Evolutionary conservation across 1,284 basidiomycete species (phyloP), one percentile per base, ranked within the genome.

Genomic region (Leccinum subfulvum): DNA sequence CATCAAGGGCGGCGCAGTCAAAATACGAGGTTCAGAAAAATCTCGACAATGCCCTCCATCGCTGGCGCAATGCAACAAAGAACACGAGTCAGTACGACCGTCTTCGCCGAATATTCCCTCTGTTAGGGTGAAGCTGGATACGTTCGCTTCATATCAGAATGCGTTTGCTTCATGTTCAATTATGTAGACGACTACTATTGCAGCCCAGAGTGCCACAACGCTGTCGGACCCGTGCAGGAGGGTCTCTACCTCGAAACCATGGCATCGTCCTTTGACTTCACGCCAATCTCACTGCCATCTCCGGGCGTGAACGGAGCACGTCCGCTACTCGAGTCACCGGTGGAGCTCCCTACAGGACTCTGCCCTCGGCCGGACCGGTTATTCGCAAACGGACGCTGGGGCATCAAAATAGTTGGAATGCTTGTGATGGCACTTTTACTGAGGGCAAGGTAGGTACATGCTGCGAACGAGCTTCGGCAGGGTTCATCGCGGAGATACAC

Each of bases 251-350:
- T 26, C 23, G 23, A 26, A 26, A 26, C 23, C 23, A 26, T 77
- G 18, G 65, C 71, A 21, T 69, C 66, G 10, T 69, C 73, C 64
- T 61, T 70, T 63, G 65, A 57, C 10, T 73, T 74, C 54, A 71
- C 70, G 9, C 82, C 84, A 60, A 89, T 73, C 52, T 91, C 90
- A 66, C 88, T 90, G 11, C 89, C 90, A 69, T 91, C 90, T 37
- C 82, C 78, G 10, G 90, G 90, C 4, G 90, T 92, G 56, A 88
- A 77, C 13, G 91, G 90, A 23, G 82, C 81, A 14, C 84, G 78
- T 14, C 87, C 87, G 66, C 86, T 89, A 65, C 89, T 91, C 62
- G 89, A 91, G 68, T 88, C 90, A 9, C 90, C 90, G 9, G 88
- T 90, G 18, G 90, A 92, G 70, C 89, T 91, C 11, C 74, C 75